Evolutionary conservation across 2,329 filamentous ascomycete genomes (phyloP), one percentile per base, ranked within the genome.

Genomic region (Nigrospora osmanthi): DNA sequence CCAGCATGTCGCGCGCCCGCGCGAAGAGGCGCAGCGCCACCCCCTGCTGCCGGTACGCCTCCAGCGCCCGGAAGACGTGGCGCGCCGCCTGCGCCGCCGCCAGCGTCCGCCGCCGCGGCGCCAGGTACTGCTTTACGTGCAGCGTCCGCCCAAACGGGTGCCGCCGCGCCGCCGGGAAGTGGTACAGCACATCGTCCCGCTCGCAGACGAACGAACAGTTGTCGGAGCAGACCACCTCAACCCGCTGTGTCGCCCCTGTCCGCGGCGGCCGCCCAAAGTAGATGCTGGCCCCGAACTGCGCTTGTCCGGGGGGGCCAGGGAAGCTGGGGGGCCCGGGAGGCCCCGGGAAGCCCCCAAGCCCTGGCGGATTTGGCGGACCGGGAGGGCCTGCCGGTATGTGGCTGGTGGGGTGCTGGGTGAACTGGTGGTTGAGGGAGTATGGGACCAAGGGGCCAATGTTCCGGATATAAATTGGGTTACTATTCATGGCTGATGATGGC

Each of bases 11-110:
- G 6, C 40, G 42, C 11, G 46, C 46, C 28, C 46, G 44, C 38
- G 51, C 51, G 42, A 53, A 53, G 3, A 53, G 35, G 35, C 50
- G 47, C n/a, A 51, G 14, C 3, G 39, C 39, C n/a, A 33, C 23
- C 3, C 44, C 45, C 3, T 39, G 41, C 5, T 23, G 33, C 6
- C 47, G 51, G 19, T 41, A 49, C 15, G 15, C n/a, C 34, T 51
- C 47, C 11, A 53, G 33, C 3, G 33, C 38, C 1, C 43, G 43
- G 46, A 53, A 53, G 10, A 53, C 36, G 35, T 40, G 32, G 10
- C 42, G 37, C 3, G 51, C 45, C 4, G 45, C 51, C 4, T 46
- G 45, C 9, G 46, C 17, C 13, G 44, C 34, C 11, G 35, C 17
- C 9, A 40, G 23, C 6, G 32, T 44, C 35, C 35, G 36, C 45